phyloP scores from a whole-genome alignment of 1,284 basidiomycete genomes.

The Ceratobasidium sp. region DNA sequence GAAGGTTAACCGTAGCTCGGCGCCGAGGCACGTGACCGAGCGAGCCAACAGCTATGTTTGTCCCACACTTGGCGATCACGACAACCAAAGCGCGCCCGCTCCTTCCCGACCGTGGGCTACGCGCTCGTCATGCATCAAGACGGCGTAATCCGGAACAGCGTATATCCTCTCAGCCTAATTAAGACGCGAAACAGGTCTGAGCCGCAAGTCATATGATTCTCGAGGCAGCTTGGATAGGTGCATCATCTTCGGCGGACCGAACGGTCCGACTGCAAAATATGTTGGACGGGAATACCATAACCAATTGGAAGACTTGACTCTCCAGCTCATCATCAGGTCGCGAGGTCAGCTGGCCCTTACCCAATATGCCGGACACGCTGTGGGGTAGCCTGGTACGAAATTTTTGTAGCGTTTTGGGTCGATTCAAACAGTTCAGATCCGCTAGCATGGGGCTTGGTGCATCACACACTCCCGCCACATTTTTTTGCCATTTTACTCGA shows the following conservation, averaged over 20 bases:
- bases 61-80: slow-evolving; percentile 9
- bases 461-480: neutral
- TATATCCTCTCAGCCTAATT: neutral
- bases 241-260: neutral
- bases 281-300: slow-evolving; percentile 29
- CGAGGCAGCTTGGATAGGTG: neutral
- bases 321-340: slow-evolving; percentile 7
- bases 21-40: slow-evolving; percentile 18
- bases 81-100: neutral
- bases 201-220: slow-evolving; percentile 18
- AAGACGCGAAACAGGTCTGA: neutral
- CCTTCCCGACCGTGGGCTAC: neutral
- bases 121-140: neutral
- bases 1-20: slow-evolving; percentile 1
- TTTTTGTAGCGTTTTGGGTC: neutral
- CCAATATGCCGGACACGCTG: slow-evolving; percentile 6
- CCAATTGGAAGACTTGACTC: slow-evolving; percentile 15
- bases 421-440: neutral
- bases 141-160: slow-evolving; percentile 8
- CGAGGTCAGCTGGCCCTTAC: slow-evolving; percentile 15
- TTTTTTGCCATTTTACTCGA: slow-evolving; percentile 11
- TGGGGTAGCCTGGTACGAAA: neutral
- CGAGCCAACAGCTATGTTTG: slow-evolving; percentile 4
- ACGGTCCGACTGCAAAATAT: neutral
- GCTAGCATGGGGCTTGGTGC: neutral